Evolutionary conservation across 495 filamentous ascomycete genomes (phyloP).

Genomic region (Penicillium simplicissimum): DNA sequence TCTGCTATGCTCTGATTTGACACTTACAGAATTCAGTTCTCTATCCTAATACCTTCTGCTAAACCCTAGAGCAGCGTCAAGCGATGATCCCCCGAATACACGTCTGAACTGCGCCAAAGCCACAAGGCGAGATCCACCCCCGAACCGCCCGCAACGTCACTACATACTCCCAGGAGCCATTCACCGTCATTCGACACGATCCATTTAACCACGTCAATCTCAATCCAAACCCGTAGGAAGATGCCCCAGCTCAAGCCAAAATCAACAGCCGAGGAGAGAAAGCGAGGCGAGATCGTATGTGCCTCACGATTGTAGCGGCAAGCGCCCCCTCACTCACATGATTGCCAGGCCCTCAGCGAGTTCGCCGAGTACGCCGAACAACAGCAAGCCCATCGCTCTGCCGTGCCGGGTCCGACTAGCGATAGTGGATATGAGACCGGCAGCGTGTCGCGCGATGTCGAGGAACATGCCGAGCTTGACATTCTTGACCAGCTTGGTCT

Average conservation of each 20-base stretch:
- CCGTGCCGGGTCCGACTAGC: conserved; percentile 35
- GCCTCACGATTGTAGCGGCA: not conserved
- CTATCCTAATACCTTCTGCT: not conserved
- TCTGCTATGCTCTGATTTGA: not conserved
- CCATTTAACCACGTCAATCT: conserved; percentile 2
- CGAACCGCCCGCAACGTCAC: conserved; percentile 30
- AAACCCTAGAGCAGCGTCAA: conserved; percentile 13
- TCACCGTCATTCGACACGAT: conserved; percentile 16
- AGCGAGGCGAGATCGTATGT: conserved; percentile 80
- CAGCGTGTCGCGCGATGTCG: conserved; percentile 41
- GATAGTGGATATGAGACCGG: conserved; percentile 43
- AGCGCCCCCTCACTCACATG: conserved; percentile 11
- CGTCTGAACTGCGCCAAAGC: conserved; percentile 33
- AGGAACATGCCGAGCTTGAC: conserved; percentile 88
- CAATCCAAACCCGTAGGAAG: conserved; percentile 8
- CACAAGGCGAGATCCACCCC: conserved; percentile 15
- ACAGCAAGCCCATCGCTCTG: conserved; percentile 74
- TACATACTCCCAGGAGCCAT: conserved; percentile 12
- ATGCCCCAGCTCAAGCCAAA: conserved; percentile 50
- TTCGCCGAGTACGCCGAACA: conserved; percentile 98
- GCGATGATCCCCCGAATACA: conserved; percentile 54
- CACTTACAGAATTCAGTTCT: conserved; percentile 3
- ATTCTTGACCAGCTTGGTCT: conserved; percentile 87
- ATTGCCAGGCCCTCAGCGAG: conserved; percentile 78
- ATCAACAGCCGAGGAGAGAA: conserved; percentile 70